These are phyloP conservation scores for Tagetes patula DNA, from an alignment of 129 eudicot genomes.

Conservation along the genomic window DNA sequence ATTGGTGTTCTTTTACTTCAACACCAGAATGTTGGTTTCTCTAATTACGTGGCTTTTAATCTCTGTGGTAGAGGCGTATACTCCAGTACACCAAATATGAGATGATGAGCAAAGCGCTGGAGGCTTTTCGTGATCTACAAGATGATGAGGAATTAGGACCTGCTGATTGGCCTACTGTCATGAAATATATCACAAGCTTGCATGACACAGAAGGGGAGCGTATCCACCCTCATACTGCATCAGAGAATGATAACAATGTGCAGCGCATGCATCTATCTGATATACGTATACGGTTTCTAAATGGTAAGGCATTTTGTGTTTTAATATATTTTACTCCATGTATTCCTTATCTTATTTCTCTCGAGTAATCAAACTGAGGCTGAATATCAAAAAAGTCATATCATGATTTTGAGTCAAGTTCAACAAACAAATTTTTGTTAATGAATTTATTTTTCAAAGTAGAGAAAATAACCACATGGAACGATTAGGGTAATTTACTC, in stretches of 20 bases:
- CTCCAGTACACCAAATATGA: conserved; percentile 81
- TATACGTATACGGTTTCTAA: conserved; percentile 79
- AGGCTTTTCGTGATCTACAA: conserved; percentile 84
- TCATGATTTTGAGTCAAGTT: neutral
- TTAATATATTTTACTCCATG: neutral
- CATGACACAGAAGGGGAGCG: conserved; percentile 66
- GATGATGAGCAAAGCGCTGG: conserved; percentile 84
- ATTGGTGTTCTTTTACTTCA: conserved; percentile 1
- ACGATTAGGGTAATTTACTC: neutral
- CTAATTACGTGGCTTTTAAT: neutral
- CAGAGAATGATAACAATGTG: conserved; percentile 37
- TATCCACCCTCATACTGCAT: conserved; percentile 56
- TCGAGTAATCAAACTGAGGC: neutral
- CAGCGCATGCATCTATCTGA: conserved; percentile 68
- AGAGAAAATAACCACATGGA: neutral
- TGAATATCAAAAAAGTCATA: neutral
- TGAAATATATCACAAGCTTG: conserved; percentile 61
- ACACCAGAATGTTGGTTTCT: neutral
- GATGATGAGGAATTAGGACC: conserved; percentile 97
- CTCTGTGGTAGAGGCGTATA: conserved; percentile 69
- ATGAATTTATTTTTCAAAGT: neutral
- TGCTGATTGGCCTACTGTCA: conserved; percentile 89
- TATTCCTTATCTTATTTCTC: neutral
- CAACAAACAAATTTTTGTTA: neutral
- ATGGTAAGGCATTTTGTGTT: conserved; percentile 43